phyloP scores from a whole-genome alignment of 2,329 filamentous ascomycete species.

The Aspergillus neotritici region DNA sequence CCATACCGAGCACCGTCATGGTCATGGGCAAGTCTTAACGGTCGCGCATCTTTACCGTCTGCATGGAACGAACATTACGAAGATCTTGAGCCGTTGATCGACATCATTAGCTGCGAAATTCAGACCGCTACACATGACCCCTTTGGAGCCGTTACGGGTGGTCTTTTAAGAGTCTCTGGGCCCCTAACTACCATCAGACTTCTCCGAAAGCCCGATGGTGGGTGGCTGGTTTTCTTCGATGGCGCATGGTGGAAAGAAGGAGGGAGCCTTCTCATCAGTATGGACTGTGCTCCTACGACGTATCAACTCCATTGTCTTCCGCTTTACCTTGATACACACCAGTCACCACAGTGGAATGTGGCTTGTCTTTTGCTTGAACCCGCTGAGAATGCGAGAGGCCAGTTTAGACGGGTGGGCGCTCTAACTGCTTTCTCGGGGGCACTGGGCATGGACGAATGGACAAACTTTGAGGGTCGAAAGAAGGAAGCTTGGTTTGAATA shows the following conservation, averaged over 20 bases:
- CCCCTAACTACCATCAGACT: not conserved
- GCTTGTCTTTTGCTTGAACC: not conserved
- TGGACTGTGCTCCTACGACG: not conserved
- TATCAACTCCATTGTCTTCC: not conserved
- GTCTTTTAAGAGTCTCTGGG: not conserved
- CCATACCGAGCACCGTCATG: not conserved
- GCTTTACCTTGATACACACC: not conserved
- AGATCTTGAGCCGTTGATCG: not conserved
- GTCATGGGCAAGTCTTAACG: not conserved
- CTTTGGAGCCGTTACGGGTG: not conserved
- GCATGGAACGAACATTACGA: not conserved
- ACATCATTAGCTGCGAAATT: not conserved
- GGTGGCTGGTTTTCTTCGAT: not conserved
- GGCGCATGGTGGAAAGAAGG: not conserved
- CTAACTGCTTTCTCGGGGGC: not conserved
- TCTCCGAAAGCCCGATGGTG: not conserved
- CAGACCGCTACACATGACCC: not conserved
- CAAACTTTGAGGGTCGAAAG: not conserved
- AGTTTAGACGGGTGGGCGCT: not conserved
- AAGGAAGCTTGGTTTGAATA: not conserved
- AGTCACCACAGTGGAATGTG: not conserved
- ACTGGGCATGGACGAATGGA: not conserved
- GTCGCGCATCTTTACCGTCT: not conserved
- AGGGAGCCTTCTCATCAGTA: not conserved
- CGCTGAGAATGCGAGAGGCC: not conserved